Base-by-base conservation (phyloP, 345 rosid genomes). In the Bretschneidera sinensis region DNA sequence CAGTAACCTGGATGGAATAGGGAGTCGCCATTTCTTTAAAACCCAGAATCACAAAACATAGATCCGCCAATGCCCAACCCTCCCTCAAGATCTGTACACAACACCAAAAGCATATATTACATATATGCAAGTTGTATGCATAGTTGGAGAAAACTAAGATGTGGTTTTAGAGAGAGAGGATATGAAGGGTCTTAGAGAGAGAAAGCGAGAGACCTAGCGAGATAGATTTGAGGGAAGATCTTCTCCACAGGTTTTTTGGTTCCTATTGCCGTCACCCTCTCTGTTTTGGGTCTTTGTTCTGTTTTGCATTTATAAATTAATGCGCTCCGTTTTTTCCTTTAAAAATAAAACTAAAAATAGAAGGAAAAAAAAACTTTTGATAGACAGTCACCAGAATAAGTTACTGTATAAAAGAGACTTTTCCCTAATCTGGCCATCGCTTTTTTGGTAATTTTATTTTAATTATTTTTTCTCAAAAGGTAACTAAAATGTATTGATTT, bases 1-100 rank as follows among this genome's bases (percentile, higher is more conserved):
- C 81, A 53, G 78, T 73, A 43, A 81, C 70, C 3, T 76, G 81
- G 50, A 76, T 57, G 58, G 76, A 70, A 64, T 60, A 78, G 6
- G 81, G 74, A 59, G 71, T 43, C 47, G 78, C 63, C 86, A 81
- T 81, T 65, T 57, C 11, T 11, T 5, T 20, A 52, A 59, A 65
- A 50, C 65, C 57, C 59, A 64, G 64, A 6, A 48, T 14, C 19
- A 11, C 48, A 66, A 67, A 72, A 59, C 59, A 70, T 60, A 31
- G 48, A 56, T 56, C 48, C 60, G 24, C 2, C 57, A 57, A 54
- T 50, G 62, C 48, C 25, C 15, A 39, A 39, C 15, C 45, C 16
- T 39, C 35, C 47, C 31, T 19, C 62, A 73, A 73, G 65, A 73
- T 67, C 72, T 67, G 49, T 31, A 65, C 17, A 34, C 54, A 18